Conservation (phyloP, 2,329 filamentous ascomycete species). For the Aspergillus sp. region DNA sequence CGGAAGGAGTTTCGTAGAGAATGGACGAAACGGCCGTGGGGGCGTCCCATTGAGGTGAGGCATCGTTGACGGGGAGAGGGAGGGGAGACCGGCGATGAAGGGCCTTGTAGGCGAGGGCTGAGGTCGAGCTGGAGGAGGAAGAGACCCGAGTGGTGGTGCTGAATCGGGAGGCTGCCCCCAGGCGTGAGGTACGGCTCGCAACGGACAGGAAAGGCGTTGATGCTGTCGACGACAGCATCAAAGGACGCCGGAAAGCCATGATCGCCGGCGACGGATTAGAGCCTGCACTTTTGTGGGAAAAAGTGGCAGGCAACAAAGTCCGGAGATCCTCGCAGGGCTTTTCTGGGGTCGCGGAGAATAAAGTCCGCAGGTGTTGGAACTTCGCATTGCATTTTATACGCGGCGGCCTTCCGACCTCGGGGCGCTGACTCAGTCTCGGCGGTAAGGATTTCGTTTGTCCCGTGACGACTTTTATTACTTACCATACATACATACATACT, state of each 20-base stretch:
- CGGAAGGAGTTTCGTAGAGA: conserved; percentile 93
- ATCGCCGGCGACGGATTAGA: conserved; percentile 18
- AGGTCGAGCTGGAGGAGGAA: conserved; percentile 68
- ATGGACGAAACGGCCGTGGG: conserved; percentile 97
- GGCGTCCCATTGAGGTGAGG: conserved; percentile 79
- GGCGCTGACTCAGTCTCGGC: conserved; percentile 35
- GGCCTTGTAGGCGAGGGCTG: conserved; percentile 95
- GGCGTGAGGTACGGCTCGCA: conserved; percentile 30
- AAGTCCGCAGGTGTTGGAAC: conserved; percentile 12
- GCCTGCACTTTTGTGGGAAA: not conserved
- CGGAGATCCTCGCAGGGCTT: too few relatives aligned
- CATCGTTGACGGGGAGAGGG: conserved; percentile 73
- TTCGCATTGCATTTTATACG: conserved; percentile 21
- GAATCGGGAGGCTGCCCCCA: conserved; percentile 32
- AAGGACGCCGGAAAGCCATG: conserved; percentile 44
- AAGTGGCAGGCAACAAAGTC: conserved; percentile 7
- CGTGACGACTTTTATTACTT: not conserved
- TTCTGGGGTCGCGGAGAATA: conserved; percentile 1
- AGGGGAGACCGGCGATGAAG: conserved; percentile 87
- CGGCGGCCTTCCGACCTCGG: conserved; percentile 38
- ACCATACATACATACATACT: too few relatives aligned
- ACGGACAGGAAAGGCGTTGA: conserved; percentile 32
- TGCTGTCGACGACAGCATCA: conserved; percentile 36
- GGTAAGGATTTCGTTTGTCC: conserved; percentile 9
- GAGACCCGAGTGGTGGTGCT: conserved; percentile 32